Conservation (phyloP, 1,284 basidiomycete genomes). For the Ganoderma lingzhi region DNA sequence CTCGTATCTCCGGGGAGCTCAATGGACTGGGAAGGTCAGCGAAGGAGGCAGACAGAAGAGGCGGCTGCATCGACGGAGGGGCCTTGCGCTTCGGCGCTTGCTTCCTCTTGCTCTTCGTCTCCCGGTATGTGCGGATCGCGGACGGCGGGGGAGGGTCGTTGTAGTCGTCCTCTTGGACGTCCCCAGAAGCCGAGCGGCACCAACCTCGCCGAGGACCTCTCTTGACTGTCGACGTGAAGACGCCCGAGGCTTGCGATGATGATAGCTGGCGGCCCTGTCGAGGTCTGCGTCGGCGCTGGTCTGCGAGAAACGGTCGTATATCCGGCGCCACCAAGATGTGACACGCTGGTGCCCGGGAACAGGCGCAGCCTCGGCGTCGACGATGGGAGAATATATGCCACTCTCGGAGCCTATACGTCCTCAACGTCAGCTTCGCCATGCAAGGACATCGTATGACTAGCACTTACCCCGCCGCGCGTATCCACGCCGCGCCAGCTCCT, state of each 20-base stretch:
- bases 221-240: conserved; percentile 30
- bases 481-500: conserved; percentile 58
- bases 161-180: conserved; percentile 42
- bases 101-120: conserved; percentile 27
- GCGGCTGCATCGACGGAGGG: conserved; percentile 15
- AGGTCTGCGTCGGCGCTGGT: conserved; percentile 44
- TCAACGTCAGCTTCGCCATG: not conserved
- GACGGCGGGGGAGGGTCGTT: conserved; percentile 54
- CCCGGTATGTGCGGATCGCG: conserved; percentile 44
- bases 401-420: conserved; percentile 17
- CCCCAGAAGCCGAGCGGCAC: conserved; percentile 25
- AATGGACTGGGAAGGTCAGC: conserved; percentile 22
- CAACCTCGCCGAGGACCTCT: conserved; percentile 11
- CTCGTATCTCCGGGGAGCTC: conserved; percentile 23
- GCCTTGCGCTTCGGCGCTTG: conserved; percentile 20
- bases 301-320: conserved; percentile 62
- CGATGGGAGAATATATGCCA: conserved; percentile 24
- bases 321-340: conserved; percentile 63
- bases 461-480: conserved; percentile 44
- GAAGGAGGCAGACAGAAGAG: conserved; percentile 27
- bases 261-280: conserved; percentile 8
- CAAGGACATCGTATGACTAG: not conserved
- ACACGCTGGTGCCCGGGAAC: conserved; percentile 37
- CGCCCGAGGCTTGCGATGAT: conserved; percentile 21
- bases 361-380: conserved; percentile 22